Evolutionary conservation across 2,329 filamentous ascomycete species (phyloP), one percentile per base, ranked within the genome.

Genomic region (Phyllosticta citribraziliensis): DNA sequence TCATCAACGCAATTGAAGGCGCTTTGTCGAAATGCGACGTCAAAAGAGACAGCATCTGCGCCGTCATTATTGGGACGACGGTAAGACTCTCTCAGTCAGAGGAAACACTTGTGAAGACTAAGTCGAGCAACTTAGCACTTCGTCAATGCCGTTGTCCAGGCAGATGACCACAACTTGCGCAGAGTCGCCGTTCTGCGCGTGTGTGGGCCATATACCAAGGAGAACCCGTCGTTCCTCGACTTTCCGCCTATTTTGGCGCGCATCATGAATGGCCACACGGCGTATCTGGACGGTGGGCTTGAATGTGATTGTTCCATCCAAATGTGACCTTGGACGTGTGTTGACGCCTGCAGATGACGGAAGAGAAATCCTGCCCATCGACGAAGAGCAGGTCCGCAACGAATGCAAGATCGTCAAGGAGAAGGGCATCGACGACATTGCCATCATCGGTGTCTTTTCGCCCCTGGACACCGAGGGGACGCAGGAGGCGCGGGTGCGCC

Each of bases 81-180:
- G 40, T 47, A 47, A 47, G 40, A n/a, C 27, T 8, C 9, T 30
- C 2, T 4, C 27, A 5, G 3, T 30, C 27, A 30, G 27, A 30
- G 27, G 5, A 30, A 30, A 2, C 27, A 30, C 27, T 2, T 30
- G 27, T 5, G 9, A 5, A 8, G 27, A 10, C 27, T 30, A 30
- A 30, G 2, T 30, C 27, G 3, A 47, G 6, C 3, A n/a, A n/a
- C 17, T n/a, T 5, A 47, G 0, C 81, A 84, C 62, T 84, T 84
- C 65, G 76, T 84, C 65, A 85, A 84, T 62, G 82, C 82, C 9
- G 79, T 84, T 2, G 74, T 84, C 1, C 80, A 84, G 68, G 73
- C 78, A 53, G 81, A 84, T 63, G 73, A 72, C 8, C 67, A 74
- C 1, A 75, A 79, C 1, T 69, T 84, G 2, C 75, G 76, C 14